Evolutionary conservation across 2,329 filamentous ascomycete species (phyloP), one percentile per base, ranked within the genome.

Genomic region (Diaporthe citriasiana): DNA sequence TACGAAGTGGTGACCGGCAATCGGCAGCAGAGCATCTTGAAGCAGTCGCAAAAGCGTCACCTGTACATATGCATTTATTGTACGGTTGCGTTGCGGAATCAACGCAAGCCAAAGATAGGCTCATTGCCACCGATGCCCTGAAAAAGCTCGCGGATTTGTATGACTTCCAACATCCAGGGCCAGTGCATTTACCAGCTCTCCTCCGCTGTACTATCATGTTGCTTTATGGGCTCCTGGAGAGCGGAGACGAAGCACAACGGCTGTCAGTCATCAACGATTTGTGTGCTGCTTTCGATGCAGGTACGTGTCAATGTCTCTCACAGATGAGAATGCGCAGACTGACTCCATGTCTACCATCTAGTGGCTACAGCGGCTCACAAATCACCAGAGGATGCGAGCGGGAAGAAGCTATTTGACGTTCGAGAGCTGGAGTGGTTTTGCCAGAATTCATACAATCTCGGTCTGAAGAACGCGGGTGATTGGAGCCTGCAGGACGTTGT

Each of bases 341-440:
- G 47, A 60, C 38, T 38, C 47, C 72, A 66, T 42, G 51, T 53
- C 33, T 71, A 76, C 22, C 22, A 8, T 8, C 27, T 82, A 81
- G 87, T 87, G 25, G 81, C 83, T 2, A 84, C 85, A 55, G 83
- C 86, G 33, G 87, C 82, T 42, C 77, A 84, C 42, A 76, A 82
- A 74, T 82, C 80, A 25, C 83, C 79, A 3, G 84, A 79, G 69
- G 84, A 84, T 76, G 80, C 78, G 53, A 78, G 84, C 25, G 85
- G 84, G 12, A 81, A 83, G 42, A 89, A 83, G 75, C 73, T 87
- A 1, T 95, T 95, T 79, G 89, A 88, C 0, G 73, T 87, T 0
- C 81, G 86, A 4, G 95, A 98, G 78, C 85, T 97, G 4, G 89
- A 95, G 77, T 97, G 95, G 95, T 95, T 97, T 80, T 93, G 92